Conservation (phyloP, 202 grass and related monocot species). For the Hordeum pubiflorum region DNA sequence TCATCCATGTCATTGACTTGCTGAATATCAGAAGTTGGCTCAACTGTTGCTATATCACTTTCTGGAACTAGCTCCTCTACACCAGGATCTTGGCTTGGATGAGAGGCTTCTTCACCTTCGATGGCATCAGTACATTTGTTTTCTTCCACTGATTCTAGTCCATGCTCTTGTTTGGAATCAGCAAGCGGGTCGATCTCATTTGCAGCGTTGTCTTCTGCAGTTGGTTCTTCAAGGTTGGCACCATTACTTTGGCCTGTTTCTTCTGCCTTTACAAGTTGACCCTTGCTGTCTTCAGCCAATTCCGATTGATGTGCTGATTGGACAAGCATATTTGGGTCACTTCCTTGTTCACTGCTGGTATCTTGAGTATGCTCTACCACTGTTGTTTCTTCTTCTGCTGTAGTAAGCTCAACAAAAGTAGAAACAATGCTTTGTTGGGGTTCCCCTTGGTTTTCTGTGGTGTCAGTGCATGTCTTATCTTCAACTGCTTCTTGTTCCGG, state of each 20-base stretch:
- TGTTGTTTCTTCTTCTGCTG: constrained; percentile 16
- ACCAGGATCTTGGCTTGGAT: constrained; percentile 8
- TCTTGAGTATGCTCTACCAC: background rate
- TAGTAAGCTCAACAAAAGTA: constrained; percentile 14
- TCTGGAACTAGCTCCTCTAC: constrained; percentile 28
- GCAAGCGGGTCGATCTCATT: constrained; percentile 6
- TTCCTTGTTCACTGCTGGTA: constrained; percentile 15
- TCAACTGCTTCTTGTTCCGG: constrained; percentile 20
- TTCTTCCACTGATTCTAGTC: constrained; percentile 11
- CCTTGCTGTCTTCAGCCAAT: constrained; percentile 4
- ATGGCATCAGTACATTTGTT: constrained; percentile 2
- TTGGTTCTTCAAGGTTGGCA: background rate
- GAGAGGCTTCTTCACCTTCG: constrained; percentile 19
- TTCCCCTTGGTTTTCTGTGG: constrained; percentile 9
- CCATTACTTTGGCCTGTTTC: constrained; percentile 15
- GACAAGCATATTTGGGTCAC: constrained; percentile 17
- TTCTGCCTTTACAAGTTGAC: constrained; percentile 15
- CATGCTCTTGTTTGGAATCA: constrained; percentile 19
- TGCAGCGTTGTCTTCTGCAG: constrained; percentile 13
- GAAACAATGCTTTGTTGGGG: background rate
- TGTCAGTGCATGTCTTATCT: background rate
- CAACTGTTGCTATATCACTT: constrained; percentile 5
- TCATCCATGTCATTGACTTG: constrained; percentile 16
- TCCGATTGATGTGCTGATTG: background rate
- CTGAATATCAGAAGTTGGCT: constrained; percentile 21